These are phyloP conservation scores for Phlegmacium glaucopus DNA, from an alignment of 768 basidiomycete genomes.

Conservation along the genomic window DNA sequence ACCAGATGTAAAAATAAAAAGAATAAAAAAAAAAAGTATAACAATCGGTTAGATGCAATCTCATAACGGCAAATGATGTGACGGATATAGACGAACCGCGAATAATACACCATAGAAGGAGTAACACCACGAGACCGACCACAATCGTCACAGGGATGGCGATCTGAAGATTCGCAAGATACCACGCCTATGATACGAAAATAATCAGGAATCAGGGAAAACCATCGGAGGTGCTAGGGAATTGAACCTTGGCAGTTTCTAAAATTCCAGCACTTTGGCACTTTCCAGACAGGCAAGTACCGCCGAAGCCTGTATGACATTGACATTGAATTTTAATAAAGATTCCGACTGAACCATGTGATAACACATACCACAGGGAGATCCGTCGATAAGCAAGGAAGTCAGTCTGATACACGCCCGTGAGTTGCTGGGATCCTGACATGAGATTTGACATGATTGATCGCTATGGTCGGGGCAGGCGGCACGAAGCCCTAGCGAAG, in stretches of 20 bases:
- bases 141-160: slow-evolving; percentile 78
- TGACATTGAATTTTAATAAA: slow-evolving; percentile 7
- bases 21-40: too few species aligned
- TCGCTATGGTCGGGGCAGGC: slow-evolving; percentile 66
- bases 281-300: slow-evolving; percentile 56
- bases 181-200: slow-evolving; percentile 57
- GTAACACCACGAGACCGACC: slow-evolving; percentile 56
- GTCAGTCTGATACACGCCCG: slow-evolving; percentile 70
- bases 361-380: slow-evolving; percentile 65
- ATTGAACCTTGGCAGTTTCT: slow-evolving; percentile 56
- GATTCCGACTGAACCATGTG: slow-evolving; percentile 2
- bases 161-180: slow-evolving; percentile 71
- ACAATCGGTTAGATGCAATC: not conserved
- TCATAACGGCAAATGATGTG: slow-evolving; percentile 5
- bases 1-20: not conserved
- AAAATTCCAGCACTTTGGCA: slow-evolving; percentile 60
- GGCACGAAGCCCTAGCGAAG: slow-evolving; percentile 62
- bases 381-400: slow-evolving; percentile 73
- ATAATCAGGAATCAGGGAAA: slow-evolving; percentile 5
- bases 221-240: slow-evolving; percentile 3
- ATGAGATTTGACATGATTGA: slow-evolving; percentile 74
- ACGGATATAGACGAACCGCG: slow-evolving; percentile 31
- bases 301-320: slow-evolving; percentile 56
- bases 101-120: slow-evolving; percentile 50
- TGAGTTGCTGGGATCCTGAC: slow-evolving; percentile 60